phyloP scores from a whole-genome alignment of 345 rosid genomes.

The Eucalyptus pauciflora region DNA sequence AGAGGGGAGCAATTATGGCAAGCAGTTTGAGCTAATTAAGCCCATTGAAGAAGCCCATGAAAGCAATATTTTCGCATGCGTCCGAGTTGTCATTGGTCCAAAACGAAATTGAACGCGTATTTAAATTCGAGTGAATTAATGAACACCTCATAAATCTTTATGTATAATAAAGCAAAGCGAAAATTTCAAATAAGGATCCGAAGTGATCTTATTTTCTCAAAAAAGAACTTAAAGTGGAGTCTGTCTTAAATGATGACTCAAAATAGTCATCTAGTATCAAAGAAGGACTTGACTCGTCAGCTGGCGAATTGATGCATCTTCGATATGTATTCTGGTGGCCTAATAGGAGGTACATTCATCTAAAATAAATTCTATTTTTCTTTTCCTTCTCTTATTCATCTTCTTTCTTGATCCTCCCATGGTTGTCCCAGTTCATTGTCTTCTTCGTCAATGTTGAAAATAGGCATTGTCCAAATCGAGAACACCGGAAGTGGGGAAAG shows the following conservation, averaged over 20 bases:
- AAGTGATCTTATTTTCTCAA: too few relatives aligned
- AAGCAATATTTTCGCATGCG: background rate
- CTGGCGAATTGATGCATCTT: too few relatives aligned
- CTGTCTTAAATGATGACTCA: accelerated
- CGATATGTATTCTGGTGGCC: accelerated
- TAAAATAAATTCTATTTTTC: too few relatives aligned
- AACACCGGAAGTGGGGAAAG: too few relatives aligned
- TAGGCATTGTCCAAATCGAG: too few relatives aligned
- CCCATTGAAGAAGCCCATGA: background rate
- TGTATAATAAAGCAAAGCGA: background rate
- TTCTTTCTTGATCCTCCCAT: too few relatives aligned
- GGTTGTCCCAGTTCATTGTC: too few relatives aligned
- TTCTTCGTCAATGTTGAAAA: too few relatives aligned
- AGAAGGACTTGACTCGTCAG: accelerated
- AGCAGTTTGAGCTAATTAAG: background rate
- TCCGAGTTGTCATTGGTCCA: background rate
- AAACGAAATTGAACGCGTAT: background rate
- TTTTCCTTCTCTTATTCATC: too few relatives aligned
- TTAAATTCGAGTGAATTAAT: background rate
- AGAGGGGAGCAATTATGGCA: background rate
- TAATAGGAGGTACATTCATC: accelerated
- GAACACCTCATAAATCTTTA: background rate
- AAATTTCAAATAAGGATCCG: accelerated
- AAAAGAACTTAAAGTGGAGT: too few relatives aligned
- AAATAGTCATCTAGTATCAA: too few relatives aligned